phyloP scores from a whole-genome alignment of 306 rosid genomes.

The Prinsepia uniflora region DNA sequence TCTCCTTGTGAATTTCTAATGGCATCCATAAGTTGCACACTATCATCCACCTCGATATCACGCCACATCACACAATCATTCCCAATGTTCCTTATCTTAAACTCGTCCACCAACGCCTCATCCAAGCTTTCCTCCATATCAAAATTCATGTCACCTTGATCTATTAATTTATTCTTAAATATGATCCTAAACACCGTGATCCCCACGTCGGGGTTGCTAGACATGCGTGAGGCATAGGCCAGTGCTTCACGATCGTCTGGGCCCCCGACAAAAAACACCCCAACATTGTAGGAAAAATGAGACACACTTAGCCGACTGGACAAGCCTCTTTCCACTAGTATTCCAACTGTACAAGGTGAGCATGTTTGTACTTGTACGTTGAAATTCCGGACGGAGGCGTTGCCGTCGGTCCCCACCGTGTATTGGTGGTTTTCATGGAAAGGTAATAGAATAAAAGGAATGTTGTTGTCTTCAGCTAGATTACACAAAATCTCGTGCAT shows the following conservation, averaged over 20 bases:
- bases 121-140: conserved; percentile 14
- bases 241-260: conserved; percentile 56
- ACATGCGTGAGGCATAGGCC: conserved; percentile 47
- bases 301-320: neutral
- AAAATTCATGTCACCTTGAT: neutral
- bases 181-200: conserved; percentile 32
- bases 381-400: conserved; percentile 24
- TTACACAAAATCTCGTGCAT: conserved; percentile 49
- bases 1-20: conserved; percentile 16
- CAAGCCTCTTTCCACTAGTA: conserved; percentile 50
- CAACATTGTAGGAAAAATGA: conserved; percentile 28
- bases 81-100: conserved; percentile 30
- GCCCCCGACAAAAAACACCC: conserved; percentile 47
- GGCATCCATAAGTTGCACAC: conserved; percentile 19
- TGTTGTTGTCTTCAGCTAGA: conserved; percentile 36
- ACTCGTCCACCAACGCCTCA: conserved; percentile 45
- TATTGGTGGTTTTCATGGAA: conserved; percentile 33
- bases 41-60: conserved; percentile 38
- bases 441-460: conserved; percentile 48
- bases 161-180: neutral
- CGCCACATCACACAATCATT: conserved; percentile 8
- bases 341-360: conserved; percentile 54
- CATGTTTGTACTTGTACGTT: conserved; percentile 27
- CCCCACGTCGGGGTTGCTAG: conserved; percentile 7
- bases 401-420: neutral